phyloP scores from a whole-genome alignment of 345 rosid genomes.

The Heritiera littoralis region DNA sequence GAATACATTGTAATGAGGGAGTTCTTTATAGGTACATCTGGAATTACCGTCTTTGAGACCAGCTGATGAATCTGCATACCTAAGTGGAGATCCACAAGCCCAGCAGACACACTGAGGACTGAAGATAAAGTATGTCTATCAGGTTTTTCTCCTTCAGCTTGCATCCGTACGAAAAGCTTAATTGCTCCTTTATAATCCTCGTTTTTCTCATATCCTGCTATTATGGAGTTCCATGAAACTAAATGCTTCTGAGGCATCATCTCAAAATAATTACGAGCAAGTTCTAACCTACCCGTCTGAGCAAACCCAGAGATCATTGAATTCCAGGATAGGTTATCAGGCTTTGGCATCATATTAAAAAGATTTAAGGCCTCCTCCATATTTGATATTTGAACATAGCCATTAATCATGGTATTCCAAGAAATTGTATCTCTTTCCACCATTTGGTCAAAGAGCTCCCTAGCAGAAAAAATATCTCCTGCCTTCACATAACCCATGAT shows the following conservation, averaged over 20 bases:
- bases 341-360: constrained; percentile 11
- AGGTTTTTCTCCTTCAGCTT: constrained; percentile 19
- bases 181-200: constrained; percentile 18
- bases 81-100: constrained; percentile 17
- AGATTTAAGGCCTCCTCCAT: constrained; percentile 16
- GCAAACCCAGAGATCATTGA: constrained; percentile 10
- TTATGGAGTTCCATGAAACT: constrained; percentile 21
- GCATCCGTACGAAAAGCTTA: constrained; percentile 16
- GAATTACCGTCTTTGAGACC: constrained; percentile 14
- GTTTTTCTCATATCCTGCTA: constrained; percentile 21
- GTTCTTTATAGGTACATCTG: constrained; percentile 17
- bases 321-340: constrained; percentile 14
- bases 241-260: constrained; percentile 11
- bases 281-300: constrained; percentile 15
- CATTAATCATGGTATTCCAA: constrained; percentile 21
- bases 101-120: constrained; percentile 11
- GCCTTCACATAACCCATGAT: constrained; percentile 21
- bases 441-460: constrained; percentile 21
- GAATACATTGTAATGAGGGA: constrained; percentile 21
- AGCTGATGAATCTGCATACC: constrained; percentile 22
- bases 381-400: constrained; percentile 11
- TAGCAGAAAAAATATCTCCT: constrained; percentile 18
- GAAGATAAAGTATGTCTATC: constrained; percentile 16
- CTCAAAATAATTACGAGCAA: constrained; percentile 14
- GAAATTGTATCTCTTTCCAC: constrained; percentile 10